phyloP scores from a whole-genome alignment of 2,329 filamentous ascomycete species.

The Colletotrichum paranaense region DNA sequence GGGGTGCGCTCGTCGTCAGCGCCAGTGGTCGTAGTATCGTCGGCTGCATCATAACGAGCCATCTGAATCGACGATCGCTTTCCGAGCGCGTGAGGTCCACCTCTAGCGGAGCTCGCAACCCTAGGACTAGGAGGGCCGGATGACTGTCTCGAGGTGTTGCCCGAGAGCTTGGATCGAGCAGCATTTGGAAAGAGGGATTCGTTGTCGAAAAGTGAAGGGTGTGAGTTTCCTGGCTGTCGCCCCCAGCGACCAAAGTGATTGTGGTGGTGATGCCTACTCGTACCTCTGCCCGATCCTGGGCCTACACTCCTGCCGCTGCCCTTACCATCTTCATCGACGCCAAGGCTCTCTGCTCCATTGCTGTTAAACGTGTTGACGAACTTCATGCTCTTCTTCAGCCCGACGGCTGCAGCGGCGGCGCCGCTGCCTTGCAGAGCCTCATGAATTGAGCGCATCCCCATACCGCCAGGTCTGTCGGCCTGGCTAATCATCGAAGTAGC shows the following conservation, averaged over 20 bases:
- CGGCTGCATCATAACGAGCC: constrained; percentile 83
- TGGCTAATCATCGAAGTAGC: constrained; percentile 86
- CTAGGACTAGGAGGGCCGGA: constrained; percentile 79
- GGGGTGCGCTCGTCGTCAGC: constrained; percentile 92
- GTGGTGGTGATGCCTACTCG: constrained; percentile 81
- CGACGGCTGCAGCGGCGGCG: constrained; percentile 54
- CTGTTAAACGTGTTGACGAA: constrained; percentile 85
- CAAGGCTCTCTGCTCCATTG: constrained; percentile 60
- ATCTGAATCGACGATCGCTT: constrained; percentile 69
- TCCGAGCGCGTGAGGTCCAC: constrained; percentile 39
- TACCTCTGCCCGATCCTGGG: constrained; percentile 71
- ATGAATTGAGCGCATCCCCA: constrained; percentile 71
- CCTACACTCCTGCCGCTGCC: constrained; percentile 69
- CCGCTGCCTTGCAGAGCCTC: constrained; percentile 46
- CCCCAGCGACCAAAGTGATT: constrained; percentile 76
- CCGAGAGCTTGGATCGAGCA: constrained; percentile 71
- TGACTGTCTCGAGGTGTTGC: constrained; percentile 67
- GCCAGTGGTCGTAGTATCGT: constrained; percentile 64
- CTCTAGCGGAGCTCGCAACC: constrained; percentile 42
- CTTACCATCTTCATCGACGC: constrained; percentile 76
- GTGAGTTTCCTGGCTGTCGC: constrained; percentile 73
- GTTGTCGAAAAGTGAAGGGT: constrained; percentile 79
- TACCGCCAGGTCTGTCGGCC: constrained; percentile 63
- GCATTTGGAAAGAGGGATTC: constrained; percentile 82
- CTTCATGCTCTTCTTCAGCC: constrained; percentile 94